Evolutionary conservation across 176 grass and related monocot genomes (phyloP), one percentile per base, ranked within the genome.

Genomic region (Aegilops sharonensis): DNA sequence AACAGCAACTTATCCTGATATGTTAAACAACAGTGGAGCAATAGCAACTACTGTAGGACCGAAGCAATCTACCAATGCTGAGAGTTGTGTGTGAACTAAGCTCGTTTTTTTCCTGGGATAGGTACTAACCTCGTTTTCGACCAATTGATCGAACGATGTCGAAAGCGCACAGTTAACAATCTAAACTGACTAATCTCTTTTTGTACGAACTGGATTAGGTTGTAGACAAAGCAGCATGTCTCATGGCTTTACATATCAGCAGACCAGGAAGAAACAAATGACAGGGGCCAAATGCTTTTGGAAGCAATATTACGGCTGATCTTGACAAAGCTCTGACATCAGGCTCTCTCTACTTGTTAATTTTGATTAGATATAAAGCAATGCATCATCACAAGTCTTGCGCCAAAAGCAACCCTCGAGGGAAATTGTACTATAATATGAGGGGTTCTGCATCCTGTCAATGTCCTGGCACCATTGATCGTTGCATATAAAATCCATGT

Each of bases 161-260:
- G 43, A 91, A 88, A 85, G 86, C 14, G 54, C 90, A 52, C 25
- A 75, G 72, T 47, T 68, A 77, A 62, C 80, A 88, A 88, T 81
- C 52, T 34, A 81, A 91, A 81, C 85, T 56, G 86, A 88, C 72
- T 57, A 18, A 61, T 72, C 64, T 11, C 82, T 29, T 91, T 85
- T 64, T 75, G 76, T 72, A 74, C 70, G 29, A 87, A 13, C 86
- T 64, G 86, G 86, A 81, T 88, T 91, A 88, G 86, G 77, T 91
- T 81, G 81, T 78, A 71, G 82, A 91, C 86, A 85, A 64, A 12
- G 68, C 21, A 15, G 72, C 86, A 87, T 72, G 64, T 61, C 47
- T 78, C 54, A 71, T 24, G 86, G 90, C 90, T 88, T 85, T 88
- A 77, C 72, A 88, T 85, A 81, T 88, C 64, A 85, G 37, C 52